Evolutionary conservation across 306 rosid species (phyloP).

Genomic region (Senna tora): DNA sequence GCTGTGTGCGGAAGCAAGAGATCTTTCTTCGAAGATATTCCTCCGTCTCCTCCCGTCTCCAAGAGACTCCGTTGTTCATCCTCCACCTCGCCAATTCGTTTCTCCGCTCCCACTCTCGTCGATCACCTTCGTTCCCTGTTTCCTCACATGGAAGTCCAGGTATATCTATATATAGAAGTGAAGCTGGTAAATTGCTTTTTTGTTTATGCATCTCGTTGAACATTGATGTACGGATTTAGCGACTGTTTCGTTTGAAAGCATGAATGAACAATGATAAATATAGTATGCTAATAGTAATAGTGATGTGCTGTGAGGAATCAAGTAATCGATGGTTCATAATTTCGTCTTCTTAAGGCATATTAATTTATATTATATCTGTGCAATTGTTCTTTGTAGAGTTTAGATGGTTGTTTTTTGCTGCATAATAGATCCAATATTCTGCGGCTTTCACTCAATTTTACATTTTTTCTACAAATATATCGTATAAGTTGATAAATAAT

Average conservation of each 20-base stretch:
- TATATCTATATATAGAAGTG: neutral
- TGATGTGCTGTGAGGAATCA: neutral
- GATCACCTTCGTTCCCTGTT: conserved; percentile 74
- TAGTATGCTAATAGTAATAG: neutral
- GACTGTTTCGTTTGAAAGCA: neutral
- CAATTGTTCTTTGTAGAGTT: neutral
- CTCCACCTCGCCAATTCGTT: conserved; percentile 75
- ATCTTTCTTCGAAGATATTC: conserved; percentile 95
- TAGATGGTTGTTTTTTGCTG: conserved; percentile 2
- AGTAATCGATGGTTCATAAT: neutral
- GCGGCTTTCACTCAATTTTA: neutral
- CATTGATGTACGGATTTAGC: neutral
- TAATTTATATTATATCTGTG: neutral
- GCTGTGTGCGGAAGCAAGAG: conserved; percentile 99
- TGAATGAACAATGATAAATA: neutral
- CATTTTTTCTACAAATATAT: neutral
- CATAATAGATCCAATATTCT: neutral
- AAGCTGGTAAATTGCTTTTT: too few relatives aligned
- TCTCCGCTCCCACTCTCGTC: conserved; percentile 55
- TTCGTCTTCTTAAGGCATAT: neutral
- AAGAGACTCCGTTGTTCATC: conserved; percentile 94
- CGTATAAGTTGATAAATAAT: conserved; percentile 37
- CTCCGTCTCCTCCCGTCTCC: conserved; percentile 82
- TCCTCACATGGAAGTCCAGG: conserved; percentile 82
- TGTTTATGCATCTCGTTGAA: neutral